Base-by-base conservation (phyloP, 306 rosid genomes). In the Quercus suber region DNA sequence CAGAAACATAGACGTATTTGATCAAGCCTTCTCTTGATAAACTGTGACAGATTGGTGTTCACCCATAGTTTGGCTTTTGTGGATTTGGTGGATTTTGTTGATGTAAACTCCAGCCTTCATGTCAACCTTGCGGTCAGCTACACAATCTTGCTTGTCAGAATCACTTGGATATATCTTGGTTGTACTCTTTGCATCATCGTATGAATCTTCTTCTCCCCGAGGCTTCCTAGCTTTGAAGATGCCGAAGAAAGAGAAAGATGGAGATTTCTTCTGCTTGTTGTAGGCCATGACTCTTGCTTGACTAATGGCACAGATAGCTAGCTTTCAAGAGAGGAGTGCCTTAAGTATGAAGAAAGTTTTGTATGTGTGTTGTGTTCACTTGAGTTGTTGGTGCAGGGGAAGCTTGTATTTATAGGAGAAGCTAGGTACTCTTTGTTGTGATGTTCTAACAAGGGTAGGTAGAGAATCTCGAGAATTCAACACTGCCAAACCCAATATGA, bases 101-200 rank as follows among this genome's bases (percentile, higher is more conserved):
- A 94, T 90, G 81, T 31, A 90, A 75, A 65, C 91, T 1, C 84
- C 79, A 21, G 99, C 97, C 69, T 84, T 92, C 78, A 61, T 78
- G 67, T 94, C 91, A 77, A 94, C 89, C 37, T 79, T 89, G 71
- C 90, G 99, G 74, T 91, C 97, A 14, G 45, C 45, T 37, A 37
- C 45, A 2, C 0, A 37, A 0, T 83, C 79, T 10, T 80, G 89
- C 82, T 74, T 89, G 81, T 94, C 99, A 25, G 82, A 93, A 11
- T 92, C 95, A 63, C 97, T 94, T 2, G 97, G 97, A 94, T 93
- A 92, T 23, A 91, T 87, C 86, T 77, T 91, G 20, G 80, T 58
- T 1, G 76, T 51, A 73, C 81, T 90, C 60, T 72, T 6, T 19
- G 85, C 76, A 18, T 85, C 90, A 2, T 89, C 90, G 58, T 89